Evolutionary conservation across 306 rosid species (phyloP).

Genomic region (Ziziphus jujuba): DNA sequence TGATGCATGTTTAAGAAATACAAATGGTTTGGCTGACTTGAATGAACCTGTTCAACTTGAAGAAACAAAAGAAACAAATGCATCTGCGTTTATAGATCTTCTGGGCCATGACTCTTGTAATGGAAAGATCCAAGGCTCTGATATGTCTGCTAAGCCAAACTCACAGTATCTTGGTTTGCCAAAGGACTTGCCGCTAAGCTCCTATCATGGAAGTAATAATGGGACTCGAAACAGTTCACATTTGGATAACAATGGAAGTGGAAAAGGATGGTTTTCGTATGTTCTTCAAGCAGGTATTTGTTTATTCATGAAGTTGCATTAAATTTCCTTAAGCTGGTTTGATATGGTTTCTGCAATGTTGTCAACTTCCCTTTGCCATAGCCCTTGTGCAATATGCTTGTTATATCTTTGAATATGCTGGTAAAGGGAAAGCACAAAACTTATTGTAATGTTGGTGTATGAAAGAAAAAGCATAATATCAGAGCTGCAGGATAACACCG

Average conservation of each 20-base stretch:
- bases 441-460: not conserved
- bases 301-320: conserved; percentile 25
- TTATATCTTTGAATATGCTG: not conserved
- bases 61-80: conserved; percentile 67
- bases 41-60: conserved; percentile 78
- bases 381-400: not conserved
- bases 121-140: conserved; percentile 44
- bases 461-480: conserved; percentile 12
- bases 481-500: conserved; percentile 14
- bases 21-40: conserved; percentile 74
- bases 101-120: conserved; percentile 33
- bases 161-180: conserved; percentile 41
- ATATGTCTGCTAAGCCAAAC: conserved; percentile 44
- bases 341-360: not conserved
- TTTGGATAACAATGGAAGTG: conserved; percentile 52
- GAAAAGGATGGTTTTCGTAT: conserved; percentile 50
- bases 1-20: conserved; percentile 39
- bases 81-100: conserved; percentile 40
- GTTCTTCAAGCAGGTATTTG: conserved; percentile 68
- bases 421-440: not conserved
- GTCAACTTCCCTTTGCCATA: not conserved
- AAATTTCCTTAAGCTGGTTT: conserved; percentile 1
- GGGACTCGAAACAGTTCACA: conserved; percentile 34
- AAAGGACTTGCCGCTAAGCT: conserved; percentile 44
- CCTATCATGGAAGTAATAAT: conserved; percentile 42